A percentile compares a stretch with the other conserved stretches of the same genome.
Conservation (phyloP, 805 yeast species). For the Teunomyces aglyptinius region DNA sequence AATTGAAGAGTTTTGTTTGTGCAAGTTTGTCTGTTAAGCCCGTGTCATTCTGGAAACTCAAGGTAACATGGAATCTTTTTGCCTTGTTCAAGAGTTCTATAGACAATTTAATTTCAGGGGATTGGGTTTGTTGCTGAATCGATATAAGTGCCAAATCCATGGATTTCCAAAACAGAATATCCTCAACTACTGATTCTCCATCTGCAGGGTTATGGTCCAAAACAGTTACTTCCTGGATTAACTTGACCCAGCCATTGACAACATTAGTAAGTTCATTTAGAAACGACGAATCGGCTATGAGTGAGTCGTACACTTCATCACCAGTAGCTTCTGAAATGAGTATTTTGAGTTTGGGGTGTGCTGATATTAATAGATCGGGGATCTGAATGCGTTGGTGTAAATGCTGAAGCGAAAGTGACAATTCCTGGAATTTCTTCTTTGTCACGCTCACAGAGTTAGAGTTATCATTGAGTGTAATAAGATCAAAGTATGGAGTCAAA, state of each 20-base stretch:
- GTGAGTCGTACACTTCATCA: conserved; percentile 16
- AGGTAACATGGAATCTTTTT: conserved; percentile 76
- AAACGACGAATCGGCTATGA: conserved; percentile 50
- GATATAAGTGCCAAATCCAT: conserved; percentile 59
- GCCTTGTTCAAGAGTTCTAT: conserved; percentile 62
- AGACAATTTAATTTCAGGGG: conserved; percentile 54
- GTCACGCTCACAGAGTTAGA: conserved; percentile 36
- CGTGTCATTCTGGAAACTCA: conserved; percentile 69
- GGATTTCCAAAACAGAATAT: conserved; percentile 74
- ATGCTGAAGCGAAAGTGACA: conserved; percentile 64
- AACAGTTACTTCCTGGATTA: conserved; percentile 55
- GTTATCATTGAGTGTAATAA: conserved; percentile 22
- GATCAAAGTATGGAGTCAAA: conserved; percentile 67
- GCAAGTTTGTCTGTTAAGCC: conserved; percentile 57
- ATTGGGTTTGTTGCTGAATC: conserved; percentile 56
- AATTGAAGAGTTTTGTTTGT: conserved; percentile 54
- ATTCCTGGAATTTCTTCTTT: conserved; percentile 64
- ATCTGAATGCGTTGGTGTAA: conserved; percentile 64
- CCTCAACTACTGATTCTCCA: conserved; percentile 58
- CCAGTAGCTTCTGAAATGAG: conserved; percentile 17
- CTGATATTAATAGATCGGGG: conserved; percentile 56
- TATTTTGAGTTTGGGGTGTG: conserved; percentile 48
- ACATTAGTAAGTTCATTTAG: conserved; percentile 67
- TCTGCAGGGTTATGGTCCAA: conserved; percentile 51
- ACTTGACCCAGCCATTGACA: conserved; percentile 73